Evolutionary conservation across 352 stramenopile species (phyloP), one percentile per base, ranked within the genome.

Genomic region (Globisporangium ultimum): DNA sequence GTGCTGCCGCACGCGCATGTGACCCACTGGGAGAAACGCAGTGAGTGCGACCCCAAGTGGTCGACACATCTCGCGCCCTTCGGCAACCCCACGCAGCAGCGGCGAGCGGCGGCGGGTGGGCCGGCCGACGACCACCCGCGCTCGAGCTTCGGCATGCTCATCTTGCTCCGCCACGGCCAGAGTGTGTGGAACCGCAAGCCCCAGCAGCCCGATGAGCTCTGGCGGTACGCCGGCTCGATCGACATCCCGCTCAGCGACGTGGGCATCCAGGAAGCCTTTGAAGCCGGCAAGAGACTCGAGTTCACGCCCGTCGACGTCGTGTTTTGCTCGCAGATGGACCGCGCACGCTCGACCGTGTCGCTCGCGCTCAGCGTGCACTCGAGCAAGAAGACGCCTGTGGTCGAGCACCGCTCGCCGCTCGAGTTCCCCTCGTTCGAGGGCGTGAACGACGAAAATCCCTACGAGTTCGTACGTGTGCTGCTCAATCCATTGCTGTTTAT

Each of bases 141-240:
- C 52, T 76, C 67, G 32, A 89, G 79, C 66, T 85, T 87, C 42
- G 84, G 84, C 17, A 89, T 78, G 63, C 79, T 93, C 47, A 90
- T 93, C 50, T 57, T 93, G 50, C 64, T 93, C 52, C 84, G 84
- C n/a, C 84, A 93, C 64, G 84, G 84, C 10, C 84, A 93, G 64
- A 91, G 81, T 61, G 80, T 93, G 53, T 93, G 84, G 84, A 93
- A 93, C 67, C 80, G 80, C 64, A 92, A 93, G 55, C 84, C 84
- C 13, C 70, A 89, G 45, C 69, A 61, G 14, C 84, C 84, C 6
- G 71, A 73, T n/a, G 77, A 89, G 49, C 66, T 89, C 24, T 93
- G 84, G 84, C 80, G 84, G 13, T 93, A 93, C 66, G 84, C 84
- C 34, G 84, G 84, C 43, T 91, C 81, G 14, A 88, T 91, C 62